These are phyloP conservation scores for Gracilaria gracilis DNA, from an alignment of 23 red algal species.

Conservation along the genomic window DNA sequence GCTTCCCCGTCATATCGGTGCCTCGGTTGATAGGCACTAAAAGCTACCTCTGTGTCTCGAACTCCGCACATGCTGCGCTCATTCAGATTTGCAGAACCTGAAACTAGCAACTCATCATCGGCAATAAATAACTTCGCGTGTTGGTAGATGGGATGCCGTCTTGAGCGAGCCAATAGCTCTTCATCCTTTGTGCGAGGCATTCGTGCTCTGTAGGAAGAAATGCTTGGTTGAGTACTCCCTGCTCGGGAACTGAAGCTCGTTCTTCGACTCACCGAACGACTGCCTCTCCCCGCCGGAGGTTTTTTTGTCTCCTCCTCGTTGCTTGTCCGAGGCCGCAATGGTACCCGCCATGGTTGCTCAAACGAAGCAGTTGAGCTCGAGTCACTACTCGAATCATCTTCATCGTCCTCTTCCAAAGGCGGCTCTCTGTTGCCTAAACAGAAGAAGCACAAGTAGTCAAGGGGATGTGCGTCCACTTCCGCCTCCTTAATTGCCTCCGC, in stretches of 20 bases:
- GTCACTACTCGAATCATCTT: slow-evolving; percentile 9
- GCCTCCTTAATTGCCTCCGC: slow-evolving; percentile 57
- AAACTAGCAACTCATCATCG: slow-evolving; percentile 65
- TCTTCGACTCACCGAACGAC: slow-evolving; percentile 29
- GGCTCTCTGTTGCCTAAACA: slow-evolving; percentile 69
- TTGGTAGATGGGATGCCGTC: slow-evolving; percentile 74
- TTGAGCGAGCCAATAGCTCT: slow-evolving; percentile 10
- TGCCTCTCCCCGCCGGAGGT: not conserved
- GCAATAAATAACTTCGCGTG: slow-evolving; percentile 75
- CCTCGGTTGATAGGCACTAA: slow-evolving; percentile 64
- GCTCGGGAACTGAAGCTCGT: slow-evolving; percentile 5
- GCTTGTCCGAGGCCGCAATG: slow-evolving; percentile 34
- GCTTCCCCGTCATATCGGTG: slow-evolving; percentile 49
- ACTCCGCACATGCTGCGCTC: slow-evolving; percentile 80
- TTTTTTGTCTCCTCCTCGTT: not conserved
- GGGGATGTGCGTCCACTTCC: slow-evolving; percentile 41
- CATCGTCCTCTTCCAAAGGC: slow-evolving; percentile 12
- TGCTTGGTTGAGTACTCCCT: not conserved
- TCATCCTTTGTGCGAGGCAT: slow-evolving; percentile 60
- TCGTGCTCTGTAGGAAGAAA: slow-evolving; percentile 34
- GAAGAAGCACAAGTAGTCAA: slow-evolving; percentile 74
- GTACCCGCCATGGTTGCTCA: slow-evolving; percentile 46
- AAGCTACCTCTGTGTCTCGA: slow-evolving; percentile 74
- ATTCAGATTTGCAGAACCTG: slow-evolving; percentile 78
- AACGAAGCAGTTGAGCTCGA: slow-evolving; percentile 41